Evolutionary conservation across 768 basidiomycete species (phyloP), one percentile per base, ranked within the genome.

Genomic region (Ramaria sp.): DNA sequence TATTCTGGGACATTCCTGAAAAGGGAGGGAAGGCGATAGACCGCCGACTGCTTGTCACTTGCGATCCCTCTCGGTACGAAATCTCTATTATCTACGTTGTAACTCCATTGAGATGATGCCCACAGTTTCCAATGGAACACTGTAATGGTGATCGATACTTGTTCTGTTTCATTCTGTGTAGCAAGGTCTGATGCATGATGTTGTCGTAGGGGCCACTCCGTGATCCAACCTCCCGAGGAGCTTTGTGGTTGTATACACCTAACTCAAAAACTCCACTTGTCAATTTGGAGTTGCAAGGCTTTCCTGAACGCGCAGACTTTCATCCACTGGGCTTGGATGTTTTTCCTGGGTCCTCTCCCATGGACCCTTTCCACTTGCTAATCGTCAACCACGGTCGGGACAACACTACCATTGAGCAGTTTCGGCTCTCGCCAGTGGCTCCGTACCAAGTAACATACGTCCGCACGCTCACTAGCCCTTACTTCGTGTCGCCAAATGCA

Each of bases 321-420:
- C 86, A 88, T 60, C 85, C 86, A 0, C 73, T 88, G 2, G 86
- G 85, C 1, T 62, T 82, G 49, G 83, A 78, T 28, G 61, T 79
- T 1, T 48, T 58, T 34, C 79, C 73, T 61, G 79, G 78, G 4
- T 81, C 79, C 0, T 63, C 66, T 57, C 61, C 64, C 8, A 73
- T 76, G 2, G 34, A 38, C n/a, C 47, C 69, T 3, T 82, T 81
- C 47, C 76, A 76, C 59, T 69, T 87, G 47, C 85, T 82, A 65
- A 70, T 80, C 44, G 69, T 85, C 61, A 88, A 88, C 67, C 87
- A 88, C 64, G 82, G 79, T 0, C 76, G 78, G 16, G 59, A 71
- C 36, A 65, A 70, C 25, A 81, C 83, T 22, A 76, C 79, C 51
- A 76, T 88, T 53, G 86, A 88, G 64, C 79, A 86, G 41, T 87